phyloP scores from a whole-genome alignment of 2,329 filamentous ascomycete species.

The Ascochyta viciae-villosae region DNA sequence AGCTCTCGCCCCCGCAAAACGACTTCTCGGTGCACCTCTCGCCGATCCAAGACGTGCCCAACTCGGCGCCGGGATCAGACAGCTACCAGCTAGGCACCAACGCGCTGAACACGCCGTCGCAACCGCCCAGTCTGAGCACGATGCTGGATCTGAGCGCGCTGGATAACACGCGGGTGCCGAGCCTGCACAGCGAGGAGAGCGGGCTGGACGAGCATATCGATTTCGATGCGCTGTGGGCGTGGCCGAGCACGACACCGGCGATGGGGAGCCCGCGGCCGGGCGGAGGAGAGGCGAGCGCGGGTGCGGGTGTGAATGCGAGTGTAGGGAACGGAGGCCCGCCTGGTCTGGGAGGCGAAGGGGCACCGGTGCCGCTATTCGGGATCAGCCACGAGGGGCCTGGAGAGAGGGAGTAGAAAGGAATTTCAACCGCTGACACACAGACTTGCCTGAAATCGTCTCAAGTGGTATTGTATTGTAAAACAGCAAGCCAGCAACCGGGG shows the following conservation, averaged over 20 bases:
- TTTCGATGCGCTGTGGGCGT: constrained; percentile 52
- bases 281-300: constrained; percentile 12
- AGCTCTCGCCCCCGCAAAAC: constrained; percentile 19
- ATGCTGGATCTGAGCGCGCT: constrained; percentile 49
- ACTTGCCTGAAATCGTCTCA: not conserved
- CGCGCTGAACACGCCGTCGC: constrained; percentile 18
- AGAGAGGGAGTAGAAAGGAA: not conserved
- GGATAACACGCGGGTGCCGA: constrained; percentile 42
- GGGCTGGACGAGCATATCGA: constrained; percentile 51
- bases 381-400: constrained; percentile 23
- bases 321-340: constrained; percentile 35
- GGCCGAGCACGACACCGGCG: constrained; percentile 47
- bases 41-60: constrained; percentile 36
- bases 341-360: constrained; percentile 11
- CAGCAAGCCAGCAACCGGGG: constrained; percentile 9
- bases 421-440: no score
- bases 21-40: constrained; percentile 42
- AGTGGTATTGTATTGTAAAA: constrained; percentile 4
- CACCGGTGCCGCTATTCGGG: constrained; percentile 46
- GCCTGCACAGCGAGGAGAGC: constrained; percentile 43
- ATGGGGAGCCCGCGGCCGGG: constrained; percentile 36
- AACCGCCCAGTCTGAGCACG: constrained; percentile 40
- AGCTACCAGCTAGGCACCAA: constrained; percentile 1
- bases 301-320: constrained; percentile 25
- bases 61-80: constrained; percentile 14